Evolutionary conservation across 2,329 filamentous ascomycete species (phyloP).

Genomic region (Neofusicoccum ribis): DNA sequence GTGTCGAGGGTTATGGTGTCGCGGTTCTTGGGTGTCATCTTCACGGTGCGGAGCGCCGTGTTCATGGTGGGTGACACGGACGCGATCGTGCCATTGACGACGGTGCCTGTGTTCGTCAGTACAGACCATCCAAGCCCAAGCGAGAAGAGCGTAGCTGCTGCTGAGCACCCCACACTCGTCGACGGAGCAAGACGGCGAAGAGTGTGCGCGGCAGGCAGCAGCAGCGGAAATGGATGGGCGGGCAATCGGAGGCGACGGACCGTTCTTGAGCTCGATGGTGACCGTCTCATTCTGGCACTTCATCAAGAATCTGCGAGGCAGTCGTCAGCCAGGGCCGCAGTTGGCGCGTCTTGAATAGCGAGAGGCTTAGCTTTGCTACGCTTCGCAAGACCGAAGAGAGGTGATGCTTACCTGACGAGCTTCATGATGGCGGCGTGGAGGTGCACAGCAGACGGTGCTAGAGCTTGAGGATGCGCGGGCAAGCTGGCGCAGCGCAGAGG

Average conservation of each 20-base stretch:
- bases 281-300: constrained; percentile 99
- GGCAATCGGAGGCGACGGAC: constrained; percentile 48
- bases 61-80: constrained; percentile 99
- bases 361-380: constrained; percentile 48
- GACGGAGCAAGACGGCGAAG: too few species aligned
- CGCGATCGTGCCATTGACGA: constrained; percentile 94
- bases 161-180: too few species aligned
- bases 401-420: constrained; percentile 79
- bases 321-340: constrained; percentile 25
- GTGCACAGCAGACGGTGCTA: neutral
- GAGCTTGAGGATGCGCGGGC: neutral
- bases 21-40: constrained; percentile 89
- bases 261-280: constrained; percentile 98
- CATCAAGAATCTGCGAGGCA: constrained; percentile 80
- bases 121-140: neutral
- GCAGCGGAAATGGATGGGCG: neutral
- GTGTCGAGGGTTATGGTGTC: constrained; percentile 87
- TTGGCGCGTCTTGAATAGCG: constrained; percentile 30
- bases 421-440: constrained; percentile 68
- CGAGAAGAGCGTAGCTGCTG: neutral
- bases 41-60: constrained; percentile 90
- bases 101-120: constrained; percentile 67
- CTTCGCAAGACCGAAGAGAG: constrained; percentile 27
- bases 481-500: neutral
- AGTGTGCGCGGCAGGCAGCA: neutral